Evolutionary conservation across 1,284 basidiomycete genomes (phyloP).

Genomic region (Ceratobasidium sp.): DNA sequence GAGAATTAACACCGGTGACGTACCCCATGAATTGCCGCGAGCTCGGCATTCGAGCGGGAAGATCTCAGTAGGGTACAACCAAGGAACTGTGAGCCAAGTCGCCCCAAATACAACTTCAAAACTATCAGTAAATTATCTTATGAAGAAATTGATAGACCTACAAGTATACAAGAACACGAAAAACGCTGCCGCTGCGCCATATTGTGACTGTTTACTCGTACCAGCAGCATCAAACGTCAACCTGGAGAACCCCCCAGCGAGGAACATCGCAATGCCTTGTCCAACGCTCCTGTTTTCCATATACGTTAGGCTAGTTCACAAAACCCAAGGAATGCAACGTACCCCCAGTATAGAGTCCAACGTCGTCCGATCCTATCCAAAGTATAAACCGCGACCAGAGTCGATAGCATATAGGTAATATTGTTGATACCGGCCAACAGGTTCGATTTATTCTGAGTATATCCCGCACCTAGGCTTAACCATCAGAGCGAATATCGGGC

Average conservation of each 20-base stretch:
- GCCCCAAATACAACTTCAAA: slow-evolving; percentile 35
- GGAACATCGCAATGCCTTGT: slow-evolving; percentile 53
- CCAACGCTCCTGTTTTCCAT: slow-evolving; percentile 47
- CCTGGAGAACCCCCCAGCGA: slow-evolving; percentile 57
- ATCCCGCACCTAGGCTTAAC: slow-evolving; percentile 15
- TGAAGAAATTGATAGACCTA: not conserved
- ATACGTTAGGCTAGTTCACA: not conserved
- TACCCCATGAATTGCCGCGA: slow-evolving; percentile 36
- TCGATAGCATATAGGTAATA: slow-evolving; percentile 58
- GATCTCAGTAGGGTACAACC: slow-evolving; percentile 41
- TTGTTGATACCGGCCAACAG: slow-evolving; percentile 45
- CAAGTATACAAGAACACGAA: slow-evolving; percentile 59
- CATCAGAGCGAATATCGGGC: not conserved
- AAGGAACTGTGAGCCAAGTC: slow-evolving; percentile 41
- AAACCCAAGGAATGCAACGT: not conserved
- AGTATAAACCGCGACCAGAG: slow-evolving; percentile 56
- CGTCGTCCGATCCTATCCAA: slow-evolving; percentile 60
- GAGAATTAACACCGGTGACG: not conserved
- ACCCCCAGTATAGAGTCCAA: slow-evolving; percentile 57
- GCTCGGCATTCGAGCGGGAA: slow-evolving; percentile 39
- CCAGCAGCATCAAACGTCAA: slow-evolving; percentile 56
- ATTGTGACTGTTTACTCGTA: slow-evolving; percentile 50
- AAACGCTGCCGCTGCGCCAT: slow-evolving; percentile 58
- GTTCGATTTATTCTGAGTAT: slow-evolving; percentile 25
- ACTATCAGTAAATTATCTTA: not conserved